phyloP scores from a whole-genome alignment of 2,329 filamentous ascomycete genomes.

The Knufia fluminis region DNA sequence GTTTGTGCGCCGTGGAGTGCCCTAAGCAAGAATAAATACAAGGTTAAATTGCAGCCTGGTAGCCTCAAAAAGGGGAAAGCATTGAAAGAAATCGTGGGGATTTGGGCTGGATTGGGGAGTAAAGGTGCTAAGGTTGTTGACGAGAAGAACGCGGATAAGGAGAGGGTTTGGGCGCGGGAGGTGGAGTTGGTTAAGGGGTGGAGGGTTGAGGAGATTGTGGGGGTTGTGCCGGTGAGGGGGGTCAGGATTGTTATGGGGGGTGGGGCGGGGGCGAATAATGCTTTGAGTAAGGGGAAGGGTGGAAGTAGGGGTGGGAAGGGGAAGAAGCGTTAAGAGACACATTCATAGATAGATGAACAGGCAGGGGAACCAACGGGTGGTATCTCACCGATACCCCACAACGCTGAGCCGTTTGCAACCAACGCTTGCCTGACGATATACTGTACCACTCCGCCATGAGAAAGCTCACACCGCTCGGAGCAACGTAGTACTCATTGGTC shows the following conservation, averaged over 20 bases:
- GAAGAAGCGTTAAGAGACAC: too few relatives aligned
- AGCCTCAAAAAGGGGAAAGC: constrained; percentile 88
- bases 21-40: constrained; percentile 70
- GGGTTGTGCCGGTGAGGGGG: constrained; percentile 69
- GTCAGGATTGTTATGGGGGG: constrained; percentile 68
- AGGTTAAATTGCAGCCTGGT: constrained; percentile 88
- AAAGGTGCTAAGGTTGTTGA: constrained; percentile 42
- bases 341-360: too few relatives aligned
- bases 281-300: constrained; percentile 30
- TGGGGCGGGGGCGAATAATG: constrained; percentile 33
- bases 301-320: constrained; percentile 30
- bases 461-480: too few relatives aligned
- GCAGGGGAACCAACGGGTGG: too few relatives aligned
- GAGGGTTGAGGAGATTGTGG: constrained; percentile 74
- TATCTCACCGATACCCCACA: too few relatives aligned
- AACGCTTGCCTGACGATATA: too few relatives aligned
- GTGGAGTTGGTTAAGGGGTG: constrained; percentile 72
- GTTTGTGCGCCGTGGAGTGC: constrained; percentile 57
- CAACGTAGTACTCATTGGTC: too few relatives aligned
- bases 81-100: constrained; percentile 76
- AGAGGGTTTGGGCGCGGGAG: constrained; percentile 44
- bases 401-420: too few relatives aligned
- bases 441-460: too few relatives aligned
- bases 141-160: constrained; percentile 42
- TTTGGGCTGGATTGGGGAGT: constrained; percentile 45